Conservation (phyloP, 2,329 filamentous ascomycete genomes). For the Trichoderma atrobrunneum region DNA sequence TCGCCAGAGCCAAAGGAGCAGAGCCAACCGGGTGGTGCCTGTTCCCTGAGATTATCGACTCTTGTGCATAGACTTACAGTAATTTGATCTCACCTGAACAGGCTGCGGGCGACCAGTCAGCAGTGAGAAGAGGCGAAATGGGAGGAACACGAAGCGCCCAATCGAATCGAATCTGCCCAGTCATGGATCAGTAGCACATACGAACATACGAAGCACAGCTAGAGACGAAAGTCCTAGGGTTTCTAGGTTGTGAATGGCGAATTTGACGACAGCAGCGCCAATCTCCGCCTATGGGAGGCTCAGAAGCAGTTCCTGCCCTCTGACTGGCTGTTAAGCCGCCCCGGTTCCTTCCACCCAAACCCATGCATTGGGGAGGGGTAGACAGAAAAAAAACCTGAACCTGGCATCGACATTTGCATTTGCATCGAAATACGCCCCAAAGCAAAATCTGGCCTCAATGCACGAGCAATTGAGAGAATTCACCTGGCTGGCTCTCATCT, state of each 20-base stretch:
- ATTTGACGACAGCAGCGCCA: background rate
- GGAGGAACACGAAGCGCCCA: slow-evolving; percentile 2
- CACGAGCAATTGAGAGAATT: background rate
- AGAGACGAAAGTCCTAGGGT: background rate
- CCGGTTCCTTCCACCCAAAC: slow-evolving; percentile 22
- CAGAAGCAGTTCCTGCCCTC: slow-evolving; percentile 20
- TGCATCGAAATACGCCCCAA: background rate
- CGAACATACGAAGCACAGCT: background rate
- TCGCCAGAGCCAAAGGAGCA: background rate
- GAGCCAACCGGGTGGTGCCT: background rate
- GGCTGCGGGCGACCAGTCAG: background rate
- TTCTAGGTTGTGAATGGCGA: background rate
- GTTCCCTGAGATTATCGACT: background rate
- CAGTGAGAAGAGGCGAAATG: background rate
- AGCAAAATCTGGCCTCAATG: background rate
- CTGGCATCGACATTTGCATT: background rate
- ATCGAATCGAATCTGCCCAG: background rate
- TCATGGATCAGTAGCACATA: background rate
- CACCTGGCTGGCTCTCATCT: background rate
- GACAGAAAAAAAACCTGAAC: background rate
- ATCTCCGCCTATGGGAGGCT: slow-evolving; percentile 21
- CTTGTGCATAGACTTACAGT: background rate
- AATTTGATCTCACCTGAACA: background rate
- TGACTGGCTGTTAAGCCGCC: slow-evolving; percentile 26
- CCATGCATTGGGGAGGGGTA: slow-evolving; percentile 13